These are phyloP conservation scores for Uncinocarpus reesii DNA, from an alignment of 2,329 filamentous ascomycete species.

Conservation along the genomic window DNA sequence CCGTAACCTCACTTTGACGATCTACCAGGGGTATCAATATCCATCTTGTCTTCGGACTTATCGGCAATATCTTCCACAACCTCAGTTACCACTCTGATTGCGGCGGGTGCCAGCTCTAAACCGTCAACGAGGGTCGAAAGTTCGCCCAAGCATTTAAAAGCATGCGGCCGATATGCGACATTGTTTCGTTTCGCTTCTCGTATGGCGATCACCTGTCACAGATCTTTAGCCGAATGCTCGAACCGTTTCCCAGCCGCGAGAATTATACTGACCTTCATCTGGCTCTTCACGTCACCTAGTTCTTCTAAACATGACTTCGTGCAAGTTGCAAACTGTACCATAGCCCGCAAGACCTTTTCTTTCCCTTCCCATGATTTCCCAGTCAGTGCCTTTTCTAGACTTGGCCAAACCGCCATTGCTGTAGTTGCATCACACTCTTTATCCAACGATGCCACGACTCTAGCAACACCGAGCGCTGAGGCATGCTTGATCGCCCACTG, in stretches of 20 bases:
- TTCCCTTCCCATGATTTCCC: slow-evolving; percentile 93
- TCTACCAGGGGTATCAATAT: slow-evolving; percentile 47
- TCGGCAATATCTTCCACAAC: slow-evolving; percentile 48
- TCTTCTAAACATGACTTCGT: slow-evolving; percentile 50
- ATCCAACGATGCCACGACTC: slow-evolving; percentile 42
- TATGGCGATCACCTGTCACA: slow-evolving; percentile 51
- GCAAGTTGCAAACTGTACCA: slow-evolving; percentile 65
- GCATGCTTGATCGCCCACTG: slow-evolving; percentile 89
- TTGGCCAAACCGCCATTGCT: slow-evolving; percentile 59
- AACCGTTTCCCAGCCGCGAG: not conserved
- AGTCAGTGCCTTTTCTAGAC: slow-evolving; percentile 66
- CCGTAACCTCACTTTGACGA: slow-evolving; percentile 23
- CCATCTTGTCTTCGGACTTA: slow-evolving; percentile 53
- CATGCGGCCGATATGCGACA: slow-evolving; percentile 66
- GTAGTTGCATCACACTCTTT: slow-evolving; percentile 3
- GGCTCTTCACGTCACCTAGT: slow-evolving; percentile 48
- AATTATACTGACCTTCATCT: slow-evolving; percentile 52
- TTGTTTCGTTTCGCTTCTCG: slow-evolving; percentile 91
- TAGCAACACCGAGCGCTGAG: slow-evolving; percentile 68
- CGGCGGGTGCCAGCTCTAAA: slow-evolving; percentile 58
- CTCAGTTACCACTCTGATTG: slow-evolving; percentile 52
- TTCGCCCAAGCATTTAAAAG: slow-evolving; percentile 60
- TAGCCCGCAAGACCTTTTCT: slow-evolving; percentile 68
- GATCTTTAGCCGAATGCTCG: slow-evolving; percentile 8
- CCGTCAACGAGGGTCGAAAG: slow-evolving; percentile 60